Evolutionary conservation across 148 eudicot genomes (phyloP).

Genomic region (Chenopodium quinoa): DNA sequence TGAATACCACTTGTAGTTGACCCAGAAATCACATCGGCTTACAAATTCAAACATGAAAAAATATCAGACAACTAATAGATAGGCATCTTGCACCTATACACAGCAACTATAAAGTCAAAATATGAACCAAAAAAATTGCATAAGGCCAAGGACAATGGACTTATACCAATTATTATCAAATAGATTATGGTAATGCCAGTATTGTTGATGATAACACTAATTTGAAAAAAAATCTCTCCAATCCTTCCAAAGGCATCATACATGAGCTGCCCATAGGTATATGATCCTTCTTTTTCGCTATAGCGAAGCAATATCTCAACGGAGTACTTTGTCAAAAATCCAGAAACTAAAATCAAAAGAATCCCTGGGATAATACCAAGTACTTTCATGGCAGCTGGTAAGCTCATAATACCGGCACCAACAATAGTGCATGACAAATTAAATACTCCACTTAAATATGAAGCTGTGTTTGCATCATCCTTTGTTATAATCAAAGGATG

Average conservation of each 20-base stretch:
- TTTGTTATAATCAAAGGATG: slow-evolving; percentile 38
- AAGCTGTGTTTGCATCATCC: slow-evolving; percentile 63
- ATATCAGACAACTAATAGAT: neutral
- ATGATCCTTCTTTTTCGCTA: slow-evolving; percentile 49
- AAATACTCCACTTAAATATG: slow-evolving; percentile 76
- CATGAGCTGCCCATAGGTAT: slow-evolving; percentile 80
- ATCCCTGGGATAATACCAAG: slow-evolving; percentile 78
- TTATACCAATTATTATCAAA: slow-evolving; percentile 77
- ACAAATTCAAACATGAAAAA: slow-evolving; percentile 4
- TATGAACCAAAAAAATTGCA: neutral
- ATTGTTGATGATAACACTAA: slow-evolving; percentile 73
- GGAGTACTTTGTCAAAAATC: slow-evolving; percentile 68
- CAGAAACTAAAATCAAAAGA: slow-evolving; percentile 56
- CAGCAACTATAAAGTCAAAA: neutral
- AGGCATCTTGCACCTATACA: neutral
- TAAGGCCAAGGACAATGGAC: neutral
- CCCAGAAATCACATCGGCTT: slow-evolving; percentile 82
- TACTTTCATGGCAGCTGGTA: slow-evolving; percentile 85
- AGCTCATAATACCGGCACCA: slow-evolving; percentile 95
- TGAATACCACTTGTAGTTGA: slow-evolving; percentile 63
- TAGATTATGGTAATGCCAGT: slow-evolving; percentile 71
- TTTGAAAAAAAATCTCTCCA: slow-evolving; percentile 62
- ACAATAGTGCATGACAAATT: slow-evolving; percentile 83
- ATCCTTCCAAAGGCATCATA: slow-evolving; percentile 69
- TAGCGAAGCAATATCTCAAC: slow-evolving; percentile 75